These are phyloP conservation scores for Pythium grandisporangium DNA, from an alignment of 352 stramenopile species.

Conservation along the genomic window DNA sequence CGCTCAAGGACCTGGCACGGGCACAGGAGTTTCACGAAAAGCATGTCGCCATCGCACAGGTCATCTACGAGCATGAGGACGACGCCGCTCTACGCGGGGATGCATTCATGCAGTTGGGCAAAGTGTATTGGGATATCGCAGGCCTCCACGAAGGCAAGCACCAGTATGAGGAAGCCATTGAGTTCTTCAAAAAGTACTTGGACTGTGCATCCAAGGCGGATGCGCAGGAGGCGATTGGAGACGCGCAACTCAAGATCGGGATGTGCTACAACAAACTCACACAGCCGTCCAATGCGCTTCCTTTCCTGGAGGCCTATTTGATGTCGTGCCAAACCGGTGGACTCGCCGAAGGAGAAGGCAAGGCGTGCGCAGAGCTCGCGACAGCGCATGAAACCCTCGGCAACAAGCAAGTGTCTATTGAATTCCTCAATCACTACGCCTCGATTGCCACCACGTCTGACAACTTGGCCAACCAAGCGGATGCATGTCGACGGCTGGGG, in stretches of 20 bases:
- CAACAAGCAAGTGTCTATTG: slow-evolving; percentile 75
- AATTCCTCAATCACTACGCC: slow-evolving; percentile 85
- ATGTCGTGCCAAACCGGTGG: slow-evolving; percentile 38
- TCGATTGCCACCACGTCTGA: slow-evolving; percentile 69
- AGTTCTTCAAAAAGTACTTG: slow-evolving; percentile 66
- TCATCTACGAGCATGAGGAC: slow-evolving; percentile 63
- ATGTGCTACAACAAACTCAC: slow-evolving; percentile 59
- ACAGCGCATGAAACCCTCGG: slow-evolving; percentile 76
- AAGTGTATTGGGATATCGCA: slow-evolving; percentile 69
- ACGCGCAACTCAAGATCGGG: slow-evolving; percentile 72
- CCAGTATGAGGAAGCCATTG: slow-evolving; percentile 39
- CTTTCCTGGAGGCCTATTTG: slow-evolving; percentile 80
- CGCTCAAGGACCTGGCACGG: slow-evolving; percentile 54
- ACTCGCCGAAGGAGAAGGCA: slow-evolving; percentile 69
- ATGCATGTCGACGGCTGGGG: slow-evolving; percentile 79
- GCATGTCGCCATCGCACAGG: slow-evolving; percentile 62
- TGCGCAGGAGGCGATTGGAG: slow-evolving; percentile 40
- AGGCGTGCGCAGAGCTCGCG: slow-evolving; percentile 81
- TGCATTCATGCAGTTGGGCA: slow-evolving; percentile 55
- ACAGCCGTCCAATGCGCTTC: slow-evolving; percentile 55
- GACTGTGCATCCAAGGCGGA: slow-evolving; percentile 57
- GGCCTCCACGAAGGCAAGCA: slow-evolving; percentile 25
- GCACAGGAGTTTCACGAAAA: slow-evolving; percentile 78
- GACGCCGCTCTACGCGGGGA: slow-evolving; percentile 40
- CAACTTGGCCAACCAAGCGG: slow-evolving; percentile 80